Conservation (phyloP, 805 yeast genomes). For the Vanderwaltozyma tropicalis region DNA sequence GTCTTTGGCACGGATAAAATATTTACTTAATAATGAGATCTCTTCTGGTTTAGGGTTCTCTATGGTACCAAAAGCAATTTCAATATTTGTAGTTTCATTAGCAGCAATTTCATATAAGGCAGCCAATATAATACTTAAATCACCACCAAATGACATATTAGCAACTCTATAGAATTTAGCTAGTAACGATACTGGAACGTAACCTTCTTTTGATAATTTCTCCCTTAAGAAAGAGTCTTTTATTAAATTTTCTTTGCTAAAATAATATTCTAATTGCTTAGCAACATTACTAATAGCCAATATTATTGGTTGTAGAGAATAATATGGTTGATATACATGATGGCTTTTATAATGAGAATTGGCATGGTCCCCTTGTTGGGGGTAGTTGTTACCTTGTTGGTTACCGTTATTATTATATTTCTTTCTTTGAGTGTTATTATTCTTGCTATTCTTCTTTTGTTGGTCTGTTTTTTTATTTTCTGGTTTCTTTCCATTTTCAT, state of each 20-base stretch:
- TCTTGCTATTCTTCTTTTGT: not conserved
- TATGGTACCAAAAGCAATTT: conserved; percentile 16
- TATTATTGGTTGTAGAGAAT: conserved; percentile 16
- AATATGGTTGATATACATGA: conserved; percentile 1
- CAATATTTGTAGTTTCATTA: conserved; percentile 22
- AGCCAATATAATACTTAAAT: conserved; percentile 19
- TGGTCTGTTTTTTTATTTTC: not conserved
- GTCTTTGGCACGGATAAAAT: conserved; percentile 23
- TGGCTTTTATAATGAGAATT: not conserved
- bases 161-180: conserved; percentile 29
- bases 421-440: not conserved
- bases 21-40: conserved; percentile 10
- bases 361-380: not conserved
- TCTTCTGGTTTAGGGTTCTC: not conserved
- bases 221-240: conserved; percentile 76
- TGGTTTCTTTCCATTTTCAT: not conserved
- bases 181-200: conserved; percentile 21
- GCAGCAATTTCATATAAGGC: conserved; percentile 26
- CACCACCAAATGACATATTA: conserved; percentile 43
- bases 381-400: not conserved
- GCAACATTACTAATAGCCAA: conserved; percentile 26
- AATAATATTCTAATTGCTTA: conserved; percentile 78
- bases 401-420: not conserved
- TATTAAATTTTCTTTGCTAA: conserved; percentile 75
- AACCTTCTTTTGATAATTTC: conserved; percentile 40